Percentiles rank a stretch among this genome's conserved stretches.
Conservation (phyloP, 2,329 filamentous ascomycete species). For the Didymosphaeria variabile region DNA sequence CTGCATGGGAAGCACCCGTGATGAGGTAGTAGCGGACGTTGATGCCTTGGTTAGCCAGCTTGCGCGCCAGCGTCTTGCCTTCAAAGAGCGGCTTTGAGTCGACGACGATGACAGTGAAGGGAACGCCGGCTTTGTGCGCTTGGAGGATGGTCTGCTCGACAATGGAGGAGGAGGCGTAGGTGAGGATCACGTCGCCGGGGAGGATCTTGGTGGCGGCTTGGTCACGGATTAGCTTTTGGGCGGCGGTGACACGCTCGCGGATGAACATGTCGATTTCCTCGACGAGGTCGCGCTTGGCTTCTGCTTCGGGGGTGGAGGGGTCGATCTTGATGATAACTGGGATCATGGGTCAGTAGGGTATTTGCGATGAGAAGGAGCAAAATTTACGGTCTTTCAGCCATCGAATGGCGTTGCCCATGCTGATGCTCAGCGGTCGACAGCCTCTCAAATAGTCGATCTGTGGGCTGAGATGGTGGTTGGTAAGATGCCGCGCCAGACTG, state of each 20-base stretch:
- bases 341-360: slow-evolving; percentile 1
- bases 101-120: slow-evolving; percentile 84
- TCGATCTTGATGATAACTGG: slow-evolving; percentile 85
- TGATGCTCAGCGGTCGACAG: slow-evolving; percentile 94
- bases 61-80: slow-evolving; percentile 75
- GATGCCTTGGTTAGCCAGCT: slow-evolving; percentile 74
- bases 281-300: slow-evolving; percentile 81
- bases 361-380: not conserved
- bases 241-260: slow-evolving; percentile 85
- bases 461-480: slow-evolving; percentile 87
- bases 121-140: slow-evolving; percentile 73
- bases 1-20: slow-evolving; percentile 77
- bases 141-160: slow-evolving; percentile 83
- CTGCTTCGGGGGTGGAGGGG: slow-evolving; percentile 80
- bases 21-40: slow-evolving; percentile 84
- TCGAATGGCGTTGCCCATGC: slow-evolving; percentile 95
- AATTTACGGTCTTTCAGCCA: slow-evolving; percentile 78
- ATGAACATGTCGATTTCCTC: slow-evolving; percentile 89
- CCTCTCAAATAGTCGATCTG: slow-evolving; percentile 95
- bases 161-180: slow-evolving; percentile 85
- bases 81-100: slow-evolving; percentile 78
- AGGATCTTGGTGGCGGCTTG: slow-evolving; percentile 79
- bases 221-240: slow-evolving; percentile 83
- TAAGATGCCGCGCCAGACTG: slow-evolving; percentile 89
- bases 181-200: slow-evolving; percentile 83